Percentiles rank a stretch among this genome's conserved stretches.
Conservation (phyloP, 345 rosid genomes). For the Brassica nigra region DNA sequence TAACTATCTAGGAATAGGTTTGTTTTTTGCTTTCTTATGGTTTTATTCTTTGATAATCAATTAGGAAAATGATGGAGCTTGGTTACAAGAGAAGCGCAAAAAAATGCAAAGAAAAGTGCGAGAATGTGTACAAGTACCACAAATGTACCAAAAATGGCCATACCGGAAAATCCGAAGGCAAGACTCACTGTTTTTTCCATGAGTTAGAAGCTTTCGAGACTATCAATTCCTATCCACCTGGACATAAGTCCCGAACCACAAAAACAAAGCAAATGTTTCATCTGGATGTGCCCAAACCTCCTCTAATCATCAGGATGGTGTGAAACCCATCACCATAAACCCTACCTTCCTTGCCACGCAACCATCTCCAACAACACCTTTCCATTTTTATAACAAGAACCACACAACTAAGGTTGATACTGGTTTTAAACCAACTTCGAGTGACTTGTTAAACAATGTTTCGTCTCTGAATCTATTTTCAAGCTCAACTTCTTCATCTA, state of each 20-base stretch:
- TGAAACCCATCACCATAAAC: constrained; percentile 20
- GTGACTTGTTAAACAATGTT: constrained; percentile 28
- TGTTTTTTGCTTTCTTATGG: not conserved
- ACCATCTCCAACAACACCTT: constrained; percentile 22
- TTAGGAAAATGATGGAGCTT: constrained; percentile 80
- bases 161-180: constrained; percentile 61
- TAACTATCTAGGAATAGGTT: not conserved
- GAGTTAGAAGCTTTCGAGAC: constrained; percentile 70
- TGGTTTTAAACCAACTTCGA: constrained; percentile 7
- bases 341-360: constrained; percentile 37
- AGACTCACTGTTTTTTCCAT: constrained; percentile 72
- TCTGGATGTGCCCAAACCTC: not conserved
- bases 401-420: not conserved
- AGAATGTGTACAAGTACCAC: constrained; percentile 77
- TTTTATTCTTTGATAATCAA: constrained; percentile 15
- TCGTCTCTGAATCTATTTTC: constrained; percentile 53
- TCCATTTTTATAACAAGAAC: constrained; percentile 16
- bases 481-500: constrained; percentile 65
- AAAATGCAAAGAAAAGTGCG: constrained; percentile 93
- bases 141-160: constrained; percentile 77
- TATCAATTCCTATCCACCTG: constrained; percentile 38
- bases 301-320: constrained; percentile 26
- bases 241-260: constrained; percentile 38
- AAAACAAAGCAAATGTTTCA: not conserved
- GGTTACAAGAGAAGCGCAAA: constrained; percentile 72